Evolutionary conservation across 345 rosid genomes (phyloP), one percentile per base, ranked within the genome.

Genomic region (Arabis alpina): DNA sequence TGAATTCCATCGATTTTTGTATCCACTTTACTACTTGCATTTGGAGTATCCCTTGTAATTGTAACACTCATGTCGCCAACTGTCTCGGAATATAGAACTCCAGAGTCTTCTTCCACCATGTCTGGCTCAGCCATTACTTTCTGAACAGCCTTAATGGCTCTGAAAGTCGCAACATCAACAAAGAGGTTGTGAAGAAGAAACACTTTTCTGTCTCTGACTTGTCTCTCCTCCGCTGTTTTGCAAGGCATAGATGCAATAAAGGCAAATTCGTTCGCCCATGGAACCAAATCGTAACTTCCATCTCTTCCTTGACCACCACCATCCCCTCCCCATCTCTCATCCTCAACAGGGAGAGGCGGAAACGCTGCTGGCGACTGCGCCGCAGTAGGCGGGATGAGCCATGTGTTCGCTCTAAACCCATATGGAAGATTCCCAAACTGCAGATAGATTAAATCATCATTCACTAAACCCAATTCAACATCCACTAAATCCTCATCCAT

Each of bases 341-440:
- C 97, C 88, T 94, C 97, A 4, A 74, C 77, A 24, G 99, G 93
- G 40, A 91, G 87, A 64, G 88, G 79, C 16, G 95, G 95, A 76
- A 88, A 89, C 27, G 61, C 70, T 52, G 91, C 82, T 24, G 93
- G 89, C 68, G 78, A 78, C 74, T 86, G 95, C 9, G 93, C 92
- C 25, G 90, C 92, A 14, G 83, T 57, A 13, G 96, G 96, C 65
- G 97, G 92, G 66, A 86, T 79, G 68, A 94, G 95, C 98, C 99
- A 94, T 6, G 98, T 94, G 81, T 94, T 94, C 66, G 99, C 93
- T 82, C 98, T 84, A 74, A 94, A 94, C 8, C 98, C 99, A 78
- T 85, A 91, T 40, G 98, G 98, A 85, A 91, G 93, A 85, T 91
- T 94, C 68, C 98, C 98, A 82, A 94, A 91, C 98, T 94, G 86